Evolutionary conservation across 768 basidiomycete genomes (phyloP).

Genomic region (Tephrocybe rancida): DNA sequence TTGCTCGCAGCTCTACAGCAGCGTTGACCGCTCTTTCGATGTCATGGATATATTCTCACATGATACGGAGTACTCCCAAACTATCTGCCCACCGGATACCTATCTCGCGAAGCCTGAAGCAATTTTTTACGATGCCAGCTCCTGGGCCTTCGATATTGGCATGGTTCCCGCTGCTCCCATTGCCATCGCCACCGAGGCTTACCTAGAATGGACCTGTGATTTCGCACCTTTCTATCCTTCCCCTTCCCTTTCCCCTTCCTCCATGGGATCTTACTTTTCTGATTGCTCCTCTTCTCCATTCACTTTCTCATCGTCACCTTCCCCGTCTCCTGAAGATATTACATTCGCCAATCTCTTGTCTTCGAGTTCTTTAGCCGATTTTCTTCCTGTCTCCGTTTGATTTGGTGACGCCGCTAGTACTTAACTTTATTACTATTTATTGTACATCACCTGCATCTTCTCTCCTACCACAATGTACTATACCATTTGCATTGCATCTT

Average conservation of each 20-base stretch:
- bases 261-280: background rate
- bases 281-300: background rate
- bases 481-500: background rate
- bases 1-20: background rate
- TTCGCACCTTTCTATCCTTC: background rate
- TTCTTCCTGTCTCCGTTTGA: background rate
- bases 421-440: slow-evolving; percentile 1
- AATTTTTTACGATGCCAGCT: background rate
- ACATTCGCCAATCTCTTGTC: background rate
- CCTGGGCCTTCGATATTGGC: background rate
- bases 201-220: background rate
- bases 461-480: background rate
- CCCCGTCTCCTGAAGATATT: background rate
- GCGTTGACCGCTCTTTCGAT: background rate
- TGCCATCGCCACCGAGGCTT: background rate
- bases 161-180: background rate
- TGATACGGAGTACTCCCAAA: background rate
- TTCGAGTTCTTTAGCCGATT: background rate
- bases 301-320: background rate
- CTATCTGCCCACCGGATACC: background rate
- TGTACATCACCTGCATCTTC: background rate
- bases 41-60: background rate
- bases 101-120: background rate
- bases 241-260: background rate
- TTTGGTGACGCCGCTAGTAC: too few species aligned